Conservation (phyloP, 768 basidiomycete species). For the Pluteus cervinus region DNA sequence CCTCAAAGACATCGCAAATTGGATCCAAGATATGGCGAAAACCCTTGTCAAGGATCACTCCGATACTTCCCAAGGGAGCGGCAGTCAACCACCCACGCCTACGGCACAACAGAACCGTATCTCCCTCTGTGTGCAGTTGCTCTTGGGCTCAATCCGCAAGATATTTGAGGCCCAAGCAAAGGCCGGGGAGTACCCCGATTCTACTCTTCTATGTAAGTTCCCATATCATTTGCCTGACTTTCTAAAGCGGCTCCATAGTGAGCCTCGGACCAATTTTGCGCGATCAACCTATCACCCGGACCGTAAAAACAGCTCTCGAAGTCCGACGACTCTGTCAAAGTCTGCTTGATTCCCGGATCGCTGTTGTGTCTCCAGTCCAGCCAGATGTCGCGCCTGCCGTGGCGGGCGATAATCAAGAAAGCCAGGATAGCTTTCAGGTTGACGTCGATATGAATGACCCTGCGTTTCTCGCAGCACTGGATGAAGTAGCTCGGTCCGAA, state of each 20-base stretch:
- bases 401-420: slow-evolving; percentile 51
- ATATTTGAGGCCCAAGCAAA: slow-evolving; percentile 37
- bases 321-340: slow-evolving; percentile 52
- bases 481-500: slow-evolving; percentile 21
- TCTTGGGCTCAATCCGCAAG: slow-evolving; percentile 52
- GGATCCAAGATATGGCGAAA: slow-evolving; percentile 58
- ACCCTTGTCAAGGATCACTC: slow-evolving; percentile 37
- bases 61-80: slow-evolving; percentile 10
- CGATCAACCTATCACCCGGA: slow-evolving; percentile 30
- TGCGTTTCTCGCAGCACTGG: slow-evolving; percentile 48
- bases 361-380: slow-evolving; percentile 39
- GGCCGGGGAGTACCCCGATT: slow-evolving; percentile 53
- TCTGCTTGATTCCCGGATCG: slow-evolving; percentile 54
- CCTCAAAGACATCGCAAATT: slow-evolving; percentile 48
- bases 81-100: slow-evolving; percentile 9
- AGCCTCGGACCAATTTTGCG: slow-evolving; percentile 49
- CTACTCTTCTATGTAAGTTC: slow-evolving; percentile 30
- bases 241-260: slow-evolving; percentile 28
- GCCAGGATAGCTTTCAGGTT: slow-evolving; percentile 71
- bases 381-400: slow-evolving; percentile 17
- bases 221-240: neutral
- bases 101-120: slow-evolving; percentile 19
- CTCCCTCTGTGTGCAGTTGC: slow-evolving; percentile 34
- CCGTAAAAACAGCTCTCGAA: slow-evolving; percentile 42
- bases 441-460: slow-evolving; percentile 59